Evolutionary conservation across 1,284 basidiomycete species (phyloP), one percentile per base, ranked within the genome.

Genomic region (Malassezia japonica): DNA sequence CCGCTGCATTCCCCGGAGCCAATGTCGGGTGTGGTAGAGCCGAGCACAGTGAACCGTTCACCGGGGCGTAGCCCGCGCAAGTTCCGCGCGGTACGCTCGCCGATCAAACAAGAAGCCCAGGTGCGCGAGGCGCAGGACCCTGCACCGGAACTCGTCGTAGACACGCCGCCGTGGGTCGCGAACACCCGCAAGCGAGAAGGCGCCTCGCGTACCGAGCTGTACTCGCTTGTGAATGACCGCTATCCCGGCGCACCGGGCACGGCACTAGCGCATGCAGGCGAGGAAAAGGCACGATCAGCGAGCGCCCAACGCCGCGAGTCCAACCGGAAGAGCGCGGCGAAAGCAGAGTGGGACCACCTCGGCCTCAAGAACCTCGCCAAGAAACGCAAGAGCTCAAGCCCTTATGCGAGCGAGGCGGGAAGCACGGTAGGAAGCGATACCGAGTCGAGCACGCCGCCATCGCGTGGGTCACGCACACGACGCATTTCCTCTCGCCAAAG

Each of bases 161-260:
- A 23, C 16, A 36, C 24, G 15, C 36, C 50, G n/a, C 50, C 50
- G 4, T 52, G 44, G 44, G 34, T 24, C 23, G n/a, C 37, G 7
- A 29, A 34, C 9, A 36, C 39, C 18, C 38, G 38, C 32, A 36
- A 37, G 6, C 8, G 37, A 25, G 50, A 48, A 20, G 34, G 45
- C 16, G 44, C 31, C 12, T 47, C 50, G 9, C 50, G 50, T 18
- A 32, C 33, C 15, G 50, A 53, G 27, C 18, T 53, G 32, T 65
- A 63, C 46, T 59, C 64, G 25, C 59, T 67, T 37, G 58, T 61
- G 32, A 67, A 70, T 53, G 65, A 70, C 27, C 62, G 67, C 13
- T 67, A 66, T 28, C 62, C 65, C 7, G 64, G 67, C 23, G 67
- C 63, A 24, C 64, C 65, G 6, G 64, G 65, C 18, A 65, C 65